Evolutionary conservation across 2,329 filamentous ascomycete genomes (phyloP).

Genomic region (Colletotrichum agaves): DNA sequence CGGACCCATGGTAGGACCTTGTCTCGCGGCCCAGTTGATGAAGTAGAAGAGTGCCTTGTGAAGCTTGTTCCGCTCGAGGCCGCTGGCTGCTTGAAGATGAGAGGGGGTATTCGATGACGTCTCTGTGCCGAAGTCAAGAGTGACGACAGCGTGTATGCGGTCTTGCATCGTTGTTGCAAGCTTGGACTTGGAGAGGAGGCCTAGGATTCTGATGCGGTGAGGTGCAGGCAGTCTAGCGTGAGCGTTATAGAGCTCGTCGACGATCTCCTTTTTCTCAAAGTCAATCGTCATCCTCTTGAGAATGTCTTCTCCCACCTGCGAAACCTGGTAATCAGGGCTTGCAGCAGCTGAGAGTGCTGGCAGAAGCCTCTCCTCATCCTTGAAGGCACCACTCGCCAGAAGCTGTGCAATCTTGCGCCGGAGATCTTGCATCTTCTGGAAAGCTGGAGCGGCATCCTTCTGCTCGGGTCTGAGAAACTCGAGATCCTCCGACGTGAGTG

Average conservation of each 20-base stretch:
- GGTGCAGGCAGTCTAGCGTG: slow-evolving; percentile 79
- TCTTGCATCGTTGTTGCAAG: slow-evolving; percentile 76
- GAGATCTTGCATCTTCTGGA: slow-evolving; percentile 56
- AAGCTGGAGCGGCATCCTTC: slow-evolving; percentile 38
- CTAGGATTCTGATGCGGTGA: slow-evolving; percentile 81
- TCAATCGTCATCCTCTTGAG: slow-evolving; percentile 82
- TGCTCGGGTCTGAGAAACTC: slow-evolving; percentile 76
- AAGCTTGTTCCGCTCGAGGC: slow-evolving; percentile 81
- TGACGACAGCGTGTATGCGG: slow-evolving; percentile 77
- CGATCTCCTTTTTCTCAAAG: slow-evolving; percentile 73
- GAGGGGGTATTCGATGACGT: slow-evolving; percentile 35
- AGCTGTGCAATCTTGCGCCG: slow-evolving; percentile 73
- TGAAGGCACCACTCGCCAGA: slow-evolving; percentile 86
- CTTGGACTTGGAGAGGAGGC: slow-evolving; percentile 80
- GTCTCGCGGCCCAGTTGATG: slow-evolving; percentile 85
- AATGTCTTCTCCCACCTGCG: slow-evolving; percentile 87
- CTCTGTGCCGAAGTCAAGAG: slow-evolving; percentile 62
- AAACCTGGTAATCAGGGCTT: slow-evolving; percentile 82
- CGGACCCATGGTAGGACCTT: slow-evolving; percentile 68
- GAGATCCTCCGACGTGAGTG: slow-evolving; percentile 73
- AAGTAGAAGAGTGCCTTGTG: slow-evolving; percentile 86
- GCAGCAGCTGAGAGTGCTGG: slow-evolving; percentile 86
- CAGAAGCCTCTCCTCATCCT: slow-evolving; percentile 83
- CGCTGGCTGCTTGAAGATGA: slow-evolving; percentile 56
- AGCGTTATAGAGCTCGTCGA: slow-evolving; percentile 75